These are phyloP conservation scores for Dichotomopilus funicola DNA, from an alignment of 2,329 filamentous ascomycete genomes.

Conservation along the genomic window DNA sequence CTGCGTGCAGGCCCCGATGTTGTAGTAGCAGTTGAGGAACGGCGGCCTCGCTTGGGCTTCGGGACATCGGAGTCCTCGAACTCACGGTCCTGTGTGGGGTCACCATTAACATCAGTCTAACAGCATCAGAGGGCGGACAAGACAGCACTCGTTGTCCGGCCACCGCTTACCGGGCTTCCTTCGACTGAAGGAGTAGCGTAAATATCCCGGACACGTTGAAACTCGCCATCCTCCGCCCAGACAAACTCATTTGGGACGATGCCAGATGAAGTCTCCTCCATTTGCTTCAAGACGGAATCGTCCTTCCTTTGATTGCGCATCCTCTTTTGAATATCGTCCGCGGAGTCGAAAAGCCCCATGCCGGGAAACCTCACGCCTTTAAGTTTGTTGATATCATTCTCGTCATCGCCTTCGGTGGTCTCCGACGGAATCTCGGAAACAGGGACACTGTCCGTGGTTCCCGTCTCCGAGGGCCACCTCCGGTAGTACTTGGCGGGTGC, in stretches of 20 bases:
- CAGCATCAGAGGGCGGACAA: background rate
- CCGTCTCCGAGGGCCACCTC: slow-evolving; percentile 27
- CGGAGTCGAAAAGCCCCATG: slow-evolving; percentile 77
- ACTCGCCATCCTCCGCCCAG: slow-evolving; percentile 46
- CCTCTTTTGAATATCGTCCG: slow-evolving; percentile 63
- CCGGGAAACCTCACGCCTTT: slow-evolving; percentile 72
- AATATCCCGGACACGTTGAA: slow-evolving; percentile 49
- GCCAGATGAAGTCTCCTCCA: slow-evolving; percentile 57
- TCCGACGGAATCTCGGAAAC: slow-evolving; percentile 24
- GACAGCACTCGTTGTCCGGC: background rate
- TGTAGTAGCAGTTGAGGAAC: slow-evolving; percentile 1
- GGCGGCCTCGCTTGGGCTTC: slow-evolving; percentile 22
- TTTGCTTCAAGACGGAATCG: slow-evolving; percentile 59
- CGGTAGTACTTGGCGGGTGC: slow-evolving; percentile 20
- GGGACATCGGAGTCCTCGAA: slow-evolving; percentile 15
- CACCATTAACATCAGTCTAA: background rate
- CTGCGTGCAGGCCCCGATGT: slow-evolving; percentile 3
- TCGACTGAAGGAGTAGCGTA: slow-evolving; percentile 53
- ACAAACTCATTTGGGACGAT: slow-evolving; percentile 61
- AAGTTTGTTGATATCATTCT: slow-evolving; percentile 41
- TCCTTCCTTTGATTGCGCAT: slow-evolving; percentile 76
- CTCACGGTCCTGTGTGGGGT: slow-evolving; percentile 15
- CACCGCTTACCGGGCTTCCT: slow-evolving; percentile 42
- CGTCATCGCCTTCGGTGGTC: slow-evolving; percentile 24
- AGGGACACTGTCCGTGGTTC: slow-evolving; percentile 22